phyloP scores from a whole-genome alignment of 805 yeast species.

The Starmerella potacharoeniae region DNA sequence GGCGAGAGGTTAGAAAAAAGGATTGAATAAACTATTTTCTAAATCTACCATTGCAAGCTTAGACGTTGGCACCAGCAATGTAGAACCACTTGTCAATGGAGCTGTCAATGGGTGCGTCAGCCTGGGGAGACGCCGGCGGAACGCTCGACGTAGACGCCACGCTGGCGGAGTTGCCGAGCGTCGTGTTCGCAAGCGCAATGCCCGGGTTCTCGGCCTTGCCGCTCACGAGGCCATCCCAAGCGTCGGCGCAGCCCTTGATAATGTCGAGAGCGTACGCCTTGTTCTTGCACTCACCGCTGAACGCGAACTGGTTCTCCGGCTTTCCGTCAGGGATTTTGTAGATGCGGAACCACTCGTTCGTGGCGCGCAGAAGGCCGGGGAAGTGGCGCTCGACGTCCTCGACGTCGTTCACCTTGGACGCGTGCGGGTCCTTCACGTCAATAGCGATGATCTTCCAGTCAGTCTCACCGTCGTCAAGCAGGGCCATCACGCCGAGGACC shows the following conservation, averaged over 20 bases:
- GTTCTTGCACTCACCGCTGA: conserved; percentile 84
- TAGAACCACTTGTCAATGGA: conserved; percentile 98
- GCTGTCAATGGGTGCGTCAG: conserved; percentile 92
- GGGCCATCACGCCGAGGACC: conserved; percentile 87
- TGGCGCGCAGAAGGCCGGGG: conserved; percentile 88
- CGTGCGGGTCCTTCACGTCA: conserved; percentile 79
- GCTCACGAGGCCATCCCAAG: conserved; percentile 66
- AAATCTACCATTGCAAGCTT: not conserved
- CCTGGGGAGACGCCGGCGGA: conserved; percentile 59
- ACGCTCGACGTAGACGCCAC: conserved; percentile 29
- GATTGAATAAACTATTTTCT: no score
- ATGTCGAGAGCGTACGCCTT: conserved; percentile 77
- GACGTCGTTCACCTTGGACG: conserved; percentile 73
- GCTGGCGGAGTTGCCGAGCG: conserved; percentile 38
- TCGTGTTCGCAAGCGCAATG: conserved; percentile 65
- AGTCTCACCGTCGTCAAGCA: conserved; percentile 93
- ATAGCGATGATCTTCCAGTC: conserved; percentile 96
- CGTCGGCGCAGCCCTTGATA: conserved; percentile 67
- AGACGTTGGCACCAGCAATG: conserved; percentile 44
- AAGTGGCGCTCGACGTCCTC: conserved; percentile 81
- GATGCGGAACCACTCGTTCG: conserved; percentile 96
- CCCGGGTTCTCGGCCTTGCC: conserved; percentile 58
- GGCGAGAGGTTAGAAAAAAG: no score
- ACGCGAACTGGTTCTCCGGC: conserved; percentile 94
- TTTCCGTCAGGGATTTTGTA: conserved; percentile 98